phyloP scores from a whole-genome alignment of 805 yeast genomes.

The Barnettozyma sucrosica region DNA sequence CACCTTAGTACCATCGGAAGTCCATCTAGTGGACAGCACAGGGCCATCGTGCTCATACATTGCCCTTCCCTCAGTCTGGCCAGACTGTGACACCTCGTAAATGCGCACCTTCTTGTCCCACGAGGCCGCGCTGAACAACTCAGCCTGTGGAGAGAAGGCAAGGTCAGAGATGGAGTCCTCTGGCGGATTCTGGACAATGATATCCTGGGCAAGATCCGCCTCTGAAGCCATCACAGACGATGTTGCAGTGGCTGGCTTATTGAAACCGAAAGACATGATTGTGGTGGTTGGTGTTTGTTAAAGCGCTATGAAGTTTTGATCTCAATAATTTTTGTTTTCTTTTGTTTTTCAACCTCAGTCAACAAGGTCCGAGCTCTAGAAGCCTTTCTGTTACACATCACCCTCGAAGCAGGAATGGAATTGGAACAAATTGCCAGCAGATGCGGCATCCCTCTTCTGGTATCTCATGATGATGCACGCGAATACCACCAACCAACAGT shows the following conservation, averaged over 20 bases:
- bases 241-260: constrained; percentile 23
- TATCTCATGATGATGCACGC: not conserved
- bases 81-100: constrained; percentile 74
- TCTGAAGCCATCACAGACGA: constrained; percentile 22
- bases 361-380: not conserved
- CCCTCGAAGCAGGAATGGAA: not conserved
- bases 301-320: not conserved
- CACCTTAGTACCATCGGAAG: constrained; percentile 80
- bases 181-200: constrained; percentile 72
- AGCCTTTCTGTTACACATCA: not conserved
- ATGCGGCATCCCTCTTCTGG: constrained; percentile 1
- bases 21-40: constrained; percentile 77
- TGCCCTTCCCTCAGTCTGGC: constrained; percentile 83
- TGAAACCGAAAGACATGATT: constrained; percentile 35
- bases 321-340: not conserved
- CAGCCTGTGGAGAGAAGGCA: constrained; percentile 82
- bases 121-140: constrained; percentile 69
- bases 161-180: constrained; percentile 85
- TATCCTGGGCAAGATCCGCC: constrained; percentile 60
- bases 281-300: not conserved
- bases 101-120: constrained; percentile 96
- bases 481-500: constrained; percentile 2
- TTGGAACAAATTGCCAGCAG: not conserved
- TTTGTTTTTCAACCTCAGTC: not conserved
- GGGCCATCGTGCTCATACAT: constrained; percentile 87